phyloP scores from a whole-genome alignment of 768 basidiomycete genomes.

The Boletus rubescentipes region DNA sequence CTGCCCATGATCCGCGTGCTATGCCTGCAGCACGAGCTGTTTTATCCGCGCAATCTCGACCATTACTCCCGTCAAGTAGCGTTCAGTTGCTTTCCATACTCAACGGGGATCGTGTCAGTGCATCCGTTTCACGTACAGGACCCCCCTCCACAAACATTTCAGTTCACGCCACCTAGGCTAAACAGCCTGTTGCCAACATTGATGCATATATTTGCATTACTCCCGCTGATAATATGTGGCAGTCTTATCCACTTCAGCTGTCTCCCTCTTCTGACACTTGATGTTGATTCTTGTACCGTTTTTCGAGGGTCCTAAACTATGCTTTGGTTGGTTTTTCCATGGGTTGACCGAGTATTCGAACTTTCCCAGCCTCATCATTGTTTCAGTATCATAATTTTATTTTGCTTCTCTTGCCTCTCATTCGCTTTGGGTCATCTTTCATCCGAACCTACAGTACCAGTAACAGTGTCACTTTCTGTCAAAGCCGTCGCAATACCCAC shows the following conservation, averaged over 20 bases:
- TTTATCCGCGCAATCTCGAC: slow-evolving; percentile 15
- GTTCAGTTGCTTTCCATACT: slow-evolving; percentile 37
- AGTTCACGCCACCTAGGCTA: slow-evolving; percentile 25
- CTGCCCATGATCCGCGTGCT: slow-evolving; percentile 14
- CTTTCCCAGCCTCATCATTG: slow-evolving; percentile 22
- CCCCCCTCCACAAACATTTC: slow-evolving; percentile 13
- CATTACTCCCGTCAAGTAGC: slow-evolving; percentile 23
- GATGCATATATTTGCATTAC: slow-evolving; percentile 23
- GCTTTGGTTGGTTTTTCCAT: slow-evolving; percentile 20
- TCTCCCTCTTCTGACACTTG: neutral
- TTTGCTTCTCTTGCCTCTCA: slow-evolving; percentile 21
- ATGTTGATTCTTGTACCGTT: slow-evolving; percentile 19
- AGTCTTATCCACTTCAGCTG: neutral
- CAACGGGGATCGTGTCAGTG: slow-evolving; percentile 26
- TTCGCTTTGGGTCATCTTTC: slow-evolving; percentile 15
- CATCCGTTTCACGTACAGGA: slow-evolving; percentile 8
- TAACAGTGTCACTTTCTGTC: slow-evolving; percentile 28
- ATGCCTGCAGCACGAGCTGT: slow-evolving; percentile 10
- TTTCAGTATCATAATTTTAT: slow-evolving; percentile 33
- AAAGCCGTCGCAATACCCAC: slow-evolving; percentile 34
- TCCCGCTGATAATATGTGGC: slow-evolving; percentile 3
- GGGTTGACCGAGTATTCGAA: slow-evolving; percentile 26
- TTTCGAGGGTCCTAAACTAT: slow-evolving; percentile 21
- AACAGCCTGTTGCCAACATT: slow-evolving; percentile 3
- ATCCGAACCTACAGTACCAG: slow-evolving; percentile 31